These are phyloP conservation scores for Lignosus rhinocerotis DNA, from an alignment of 1,284 basidiomycete genomes.

Conservation along the genomic window DNA sequence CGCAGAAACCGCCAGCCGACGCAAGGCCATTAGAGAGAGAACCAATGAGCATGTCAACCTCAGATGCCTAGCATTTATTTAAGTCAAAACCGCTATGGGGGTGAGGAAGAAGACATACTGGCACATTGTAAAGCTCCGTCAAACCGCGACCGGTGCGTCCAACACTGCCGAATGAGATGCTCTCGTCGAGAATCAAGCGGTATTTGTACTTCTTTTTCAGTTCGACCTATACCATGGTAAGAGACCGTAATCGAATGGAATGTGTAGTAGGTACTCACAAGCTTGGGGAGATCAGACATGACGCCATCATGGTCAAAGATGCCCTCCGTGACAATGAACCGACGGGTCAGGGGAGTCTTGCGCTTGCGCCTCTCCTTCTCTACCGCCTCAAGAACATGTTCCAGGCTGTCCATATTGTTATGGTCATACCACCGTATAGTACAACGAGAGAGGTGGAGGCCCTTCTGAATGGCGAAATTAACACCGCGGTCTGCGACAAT, in stretches of 20 bases:
- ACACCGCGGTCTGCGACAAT: conserved; percentile 96
- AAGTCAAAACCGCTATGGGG: neutral
- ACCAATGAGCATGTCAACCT: conserved; percentile 83
- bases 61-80: conserved; percentile 48
- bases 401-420: conserved; percentile 90
- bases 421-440: conserved; percentile 97
- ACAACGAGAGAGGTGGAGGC: conserved; percentile 93
- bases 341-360: conserved; percentile 78
- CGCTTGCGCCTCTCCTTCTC: conserved; percentile 89
- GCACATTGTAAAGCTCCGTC: conserved; percentile 91
- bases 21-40: conserved; percentile 87
- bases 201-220: conserved; percentile 96
- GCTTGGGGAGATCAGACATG: conserved; percentile 87
- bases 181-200: conserved; percentile 93
- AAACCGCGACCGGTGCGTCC: conserved; percentile 93
- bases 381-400: conserved; percentile 81
- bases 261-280: conserved; percentile 55
- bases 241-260: neutral
- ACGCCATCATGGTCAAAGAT: conserved; percentile 95
- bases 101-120: conserved; percentile 49
- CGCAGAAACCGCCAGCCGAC: conserved; percentile 93
- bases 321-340: conserved; percentile 97
- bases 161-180: conserved; percentile 89
- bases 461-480: conserved; percentile 96
- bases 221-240: conserved; percentile 64